Evolutionary conservation across 768 basidiomycete species (phyloP).

Genomic region (Macrolepiota albuminosa): DNA sequence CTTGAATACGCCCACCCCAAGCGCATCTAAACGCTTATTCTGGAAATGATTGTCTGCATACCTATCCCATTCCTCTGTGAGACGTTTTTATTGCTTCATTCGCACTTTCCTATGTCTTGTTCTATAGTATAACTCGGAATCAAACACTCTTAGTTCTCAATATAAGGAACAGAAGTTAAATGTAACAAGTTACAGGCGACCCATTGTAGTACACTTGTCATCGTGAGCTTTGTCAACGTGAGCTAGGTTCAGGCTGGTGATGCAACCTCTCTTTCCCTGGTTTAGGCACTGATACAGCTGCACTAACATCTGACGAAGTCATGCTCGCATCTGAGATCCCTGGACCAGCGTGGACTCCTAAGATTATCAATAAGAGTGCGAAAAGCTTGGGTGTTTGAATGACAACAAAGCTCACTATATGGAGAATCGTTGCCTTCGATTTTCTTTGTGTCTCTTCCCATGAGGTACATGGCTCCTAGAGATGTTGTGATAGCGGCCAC

Average conservation of each 20-base stretch:
- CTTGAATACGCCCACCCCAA: background rate
- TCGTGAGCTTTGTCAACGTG: background rate
- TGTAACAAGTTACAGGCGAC: too few species aligned
- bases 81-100: background rate
- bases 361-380: background rate
- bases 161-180: background rate
- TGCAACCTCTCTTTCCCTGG: slow-evolving; percentile 24
- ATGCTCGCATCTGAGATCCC: slow-evolving; percentile 29
- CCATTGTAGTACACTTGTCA: background rate
- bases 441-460: slow-evolving; percentile 26
- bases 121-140: background rate
- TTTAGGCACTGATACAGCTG: slow-evolving; percentile 31
- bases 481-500: slow-evolving; percentile 22
- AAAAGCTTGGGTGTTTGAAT: background rate
- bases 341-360: slow-evolving; percentile 16
- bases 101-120: background rate
- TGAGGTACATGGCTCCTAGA: slow-evolving; percentile 27
- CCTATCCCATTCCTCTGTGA: background rate
- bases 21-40: background rate
- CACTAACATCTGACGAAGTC: slow-evolving; percentile 34
- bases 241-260: slow-evolving; percentile 4
- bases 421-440: slow-evolving; percentile 28
- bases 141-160: background rate
- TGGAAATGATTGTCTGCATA: background rate
- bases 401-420: slow-evolving; percentile 22